Percentiles rank a stretch among this genome's conserved stretches.
phyloP scores from a whole-genome alignment of 345 rosid species.

The Lagerstroemia speciosa region DNA sequence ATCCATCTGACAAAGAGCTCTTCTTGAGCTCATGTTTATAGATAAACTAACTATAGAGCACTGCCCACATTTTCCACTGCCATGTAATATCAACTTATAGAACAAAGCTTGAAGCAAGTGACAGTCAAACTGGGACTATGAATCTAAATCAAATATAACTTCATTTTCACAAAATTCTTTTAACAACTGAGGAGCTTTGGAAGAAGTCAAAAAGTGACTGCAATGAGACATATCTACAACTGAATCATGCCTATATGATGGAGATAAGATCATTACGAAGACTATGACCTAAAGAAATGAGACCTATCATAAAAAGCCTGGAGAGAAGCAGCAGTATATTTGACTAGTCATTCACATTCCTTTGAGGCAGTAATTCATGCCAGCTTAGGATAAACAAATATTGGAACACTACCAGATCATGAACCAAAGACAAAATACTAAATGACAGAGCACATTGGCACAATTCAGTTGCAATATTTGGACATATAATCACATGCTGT shows the following conservation, averaged over 20 bases:
- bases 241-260: not conserved
- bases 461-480: not conserved
- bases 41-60: not conserved
- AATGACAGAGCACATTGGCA: not conserved
- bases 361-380: not conserved
- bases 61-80: too few species aligned
- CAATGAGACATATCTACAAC: not conserved
- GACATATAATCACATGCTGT: not conserved
- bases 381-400: not conserved
- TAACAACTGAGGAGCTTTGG: not conserved
- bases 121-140: too few species aligned
- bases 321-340: not conserved
- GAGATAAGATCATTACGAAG: too few species aligned
- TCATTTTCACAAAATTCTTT: not conserved
- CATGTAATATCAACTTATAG: too few species aligned
- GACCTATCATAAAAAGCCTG: not conserved
- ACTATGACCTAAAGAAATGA: not conserved
- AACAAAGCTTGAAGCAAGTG: not conserved
- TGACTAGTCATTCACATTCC: not conserved
- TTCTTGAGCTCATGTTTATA: not conserved
- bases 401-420: not conserved
- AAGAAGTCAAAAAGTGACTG: not conserved
- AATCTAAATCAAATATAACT: too few species aligned
- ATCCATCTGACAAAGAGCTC: not conserved
- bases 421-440: not conserved